phyloP scores from a whole-genome alignment of 164 flowering plant species.

The Magnolia officinalis region DNA sequence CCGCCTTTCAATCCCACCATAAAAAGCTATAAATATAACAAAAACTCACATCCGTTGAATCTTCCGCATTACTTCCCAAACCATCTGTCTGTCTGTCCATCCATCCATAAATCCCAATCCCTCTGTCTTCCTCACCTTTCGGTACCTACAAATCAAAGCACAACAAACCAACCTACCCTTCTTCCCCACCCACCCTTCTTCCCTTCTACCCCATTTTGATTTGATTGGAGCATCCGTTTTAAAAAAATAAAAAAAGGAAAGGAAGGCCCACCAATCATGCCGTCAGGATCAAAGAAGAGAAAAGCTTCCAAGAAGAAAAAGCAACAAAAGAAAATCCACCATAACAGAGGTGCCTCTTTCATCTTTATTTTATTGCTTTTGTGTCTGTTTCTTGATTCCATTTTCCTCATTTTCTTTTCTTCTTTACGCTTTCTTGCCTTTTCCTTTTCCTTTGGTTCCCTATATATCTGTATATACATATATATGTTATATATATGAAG shows the following conservation, averaged over 20 bases:
- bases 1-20: not conserved
- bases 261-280: slow-evolving; percentile 49
- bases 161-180: not conserved
- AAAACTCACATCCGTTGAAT: not conserved
- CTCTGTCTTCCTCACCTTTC: not conserved
- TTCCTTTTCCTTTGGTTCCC: not conserved
- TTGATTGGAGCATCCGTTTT: not conserved
- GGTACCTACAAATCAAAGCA: not conserved
- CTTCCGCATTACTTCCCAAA: not conserved
- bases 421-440: not conserved
- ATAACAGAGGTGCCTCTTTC: slow-evolving; percentile 7
- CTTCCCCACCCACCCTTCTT: not conserved
- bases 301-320: slow-evolving; percentile 69
- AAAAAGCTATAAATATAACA: not conserved
- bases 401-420: not conserved
- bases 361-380: not conserved
- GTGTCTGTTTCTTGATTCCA: not conserved
- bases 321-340: slow-evolving; percentile 10
- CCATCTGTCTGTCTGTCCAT: not conserved
- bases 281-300: slow-evolving; percentile 63
- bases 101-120: not conserved
- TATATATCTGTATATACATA: not conserved
- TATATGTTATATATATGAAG: not conserved
- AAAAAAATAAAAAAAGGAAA: not conserved
- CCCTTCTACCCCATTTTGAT: not conserved